Evolutionary conservation across 176 grass and related monocot species (phyloP), one percentile per base, ranked within the genome.

Genomic region (Cenchrus purpureus): DNA sequence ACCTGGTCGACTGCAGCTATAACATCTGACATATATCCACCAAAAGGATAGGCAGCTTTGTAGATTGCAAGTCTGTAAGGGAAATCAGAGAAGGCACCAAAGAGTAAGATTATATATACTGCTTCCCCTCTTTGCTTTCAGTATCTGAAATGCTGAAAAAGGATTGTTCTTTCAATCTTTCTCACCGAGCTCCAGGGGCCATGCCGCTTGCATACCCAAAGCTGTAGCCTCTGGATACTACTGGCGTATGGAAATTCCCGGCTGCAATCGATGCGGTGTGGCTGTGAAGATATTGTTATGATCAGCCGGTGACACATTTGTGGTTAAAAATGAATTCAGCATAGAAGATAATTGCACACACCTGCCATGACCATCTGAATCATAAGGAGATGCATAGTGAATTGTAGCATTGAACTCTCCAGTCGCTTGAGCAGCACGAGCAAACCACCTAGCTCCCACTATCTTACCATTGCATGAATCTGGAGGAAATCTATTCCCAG

Each of bases 361-460:
- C 96, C 91, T 98, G 57, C 96, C 96, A 94, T 98, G 96, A 20
- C 93, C 96, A 92, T 98, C 96, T 77, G 93, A 82, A 89, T 98
- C 96, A 62, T 95, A 98, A 44, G 96, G 96, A 62, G 96, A 98
- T 82, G 90, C 93, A 89, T 87, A 95, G 80, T 98, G 91, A 59
- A 83, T 34, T 66, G 91, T 95, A 66, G 93, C 89, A 86, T 98
- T 98, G 80, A 98, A 95, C 10, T 95, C 93, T 6, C 96, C 93
- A 22, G 80, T 68, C 37, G 90, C 91, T 78, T 91, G 91, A 60
- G 77, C 96, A 52, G 91, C 90, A 56, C 87, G 87, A 0, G 86
- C 93, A 81, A 98, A 98, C 87, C 91, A 86, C 48, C 85, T 91
- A 71, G 96, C 96, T 67, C 89, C 89, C 13, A 94, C 91, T 70